Conservation (phyloP, 2,329 filamentous ascomycete species). For the Rugonectria rugulosa region DNA sequence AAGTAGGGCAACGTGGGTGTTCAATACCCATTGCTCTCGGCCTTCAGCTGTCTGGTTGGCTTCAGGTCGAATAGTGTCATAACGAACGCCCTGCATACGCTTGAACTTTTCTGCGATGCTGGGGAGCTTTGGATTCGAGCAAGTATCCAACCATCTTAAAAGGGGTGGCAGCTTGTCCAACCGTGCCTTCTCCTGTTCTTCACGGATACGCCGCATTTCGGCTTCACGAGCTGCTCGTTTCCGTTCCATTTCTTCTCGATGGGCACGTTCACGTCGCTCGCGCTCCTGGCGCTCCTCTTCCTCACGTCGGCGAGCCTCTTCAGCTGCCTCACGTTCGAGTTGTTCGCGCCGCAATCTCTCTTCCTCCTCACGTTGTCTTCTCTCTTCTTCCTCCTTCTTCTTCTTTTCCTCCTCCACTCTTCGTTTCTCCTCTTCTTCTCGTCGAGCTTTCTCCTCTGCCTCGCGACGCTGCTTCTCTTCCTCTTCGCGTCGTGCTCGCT, state of each 20-base stretch:
- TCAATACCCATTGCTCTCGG: constrained; percentile 72
- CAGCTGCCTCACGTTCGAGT: constrained; percentile 56
- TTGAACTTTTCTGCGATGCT: constrained; percentile 63
- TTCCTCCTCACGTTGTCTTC: constrained; percentile 53
- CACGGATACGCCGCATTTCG: constrained; percentile 57
- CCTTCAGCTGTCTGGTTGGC: constrained; percentile 61
- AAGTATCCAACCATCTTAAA: constrained; percentile 66
- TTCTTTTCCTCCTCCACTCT: constrained; percentile 50
- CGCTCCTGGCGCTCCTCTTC: constrained; percentile 60
- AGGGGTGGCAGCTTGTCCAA: constrained; percentile 66
- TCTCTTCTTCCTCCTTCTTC: constrained; percentile 48
- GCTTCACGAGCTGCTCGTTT: constrained; percentile 60
- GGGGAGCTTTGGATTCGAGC: constrained; percentile 58
- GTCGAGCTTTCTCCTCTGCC: constrained; percentile 45
- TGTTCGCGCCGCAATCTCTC: constrained; percentile 55
- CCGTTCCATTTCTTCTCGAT: constrained; percentile 56
- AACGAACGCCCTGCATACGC: constrained; percentile 66
- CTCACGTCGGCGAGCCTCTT: constrained; percentile 59
- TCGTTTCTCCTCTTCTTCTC: constrained; percentile 49
- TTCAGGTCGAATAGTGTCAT: constrained; percentile 66
- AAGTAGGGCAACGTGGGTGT: constrained; percentile 68
- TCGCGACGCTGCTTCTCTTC: constrained; percentile 48
- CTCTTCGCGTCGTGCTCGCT: constrained; percentile 44
- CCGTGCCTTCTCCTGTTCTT: constrained; percentile 63
- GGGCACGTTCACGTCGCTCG: constrained; percentile 54